Conservation (phyloP, 176 grass and related monocot species). For the Elymus sibiricus region DNA sequence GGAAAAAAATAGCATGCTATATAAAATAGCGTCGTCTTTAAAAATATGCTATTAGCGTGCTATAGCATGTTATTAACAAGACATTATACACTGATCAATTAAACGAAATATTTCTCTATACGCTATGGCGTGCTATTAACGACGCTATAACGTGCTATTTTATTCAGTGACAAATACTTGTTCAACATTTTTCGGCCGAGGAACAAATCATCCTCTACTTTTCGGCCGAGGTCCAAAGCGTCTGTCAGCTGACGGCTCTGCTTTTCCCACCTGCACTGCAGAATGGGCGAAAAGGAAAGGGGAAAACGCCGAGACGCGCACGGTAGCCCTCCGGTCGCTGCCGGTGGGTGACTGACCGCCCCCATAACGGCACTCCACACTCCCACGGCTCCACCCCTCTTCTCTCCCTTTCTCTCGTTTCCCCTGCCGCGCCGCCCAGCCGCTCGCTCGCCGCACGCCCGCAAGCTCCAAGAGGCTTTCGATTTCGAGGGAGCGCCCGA, state of each 20-base stretch:
- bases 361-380: constrained; percentile 37
- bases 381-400: background rate
- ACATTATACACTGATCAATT: too few species aligned
- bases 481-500: background rate
- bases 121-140: too few species aligned
- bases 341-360: constrained; percentile 44
- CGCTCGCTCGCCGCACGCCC: background rate
- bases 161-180: too few species aligned
- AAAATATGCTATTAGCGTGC: too few species aligned
- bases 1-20: too few species aligned
- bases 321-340: constrained; percentile 36
- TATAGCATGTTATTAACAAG: too few species aligned
- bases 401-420: background rate
- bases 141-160: too few species aligned
- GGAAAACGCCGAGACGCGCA: constrained; percentile 10
- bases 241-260: background rate
- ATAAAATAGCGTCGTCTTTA: too few species aligned
- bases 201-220: too few species aligned
- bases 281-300: background rate
- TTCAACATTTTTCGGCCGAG: too few species aligned
- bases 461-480: background rate
- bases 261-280: background rate
- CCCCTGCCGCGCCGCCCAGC: background rate
- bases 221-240: background rate
- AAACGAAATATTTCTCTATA: too few species aligned